Conservation (phyloP, 164 flowering plant species). For the Annona squamosa region DNA sequence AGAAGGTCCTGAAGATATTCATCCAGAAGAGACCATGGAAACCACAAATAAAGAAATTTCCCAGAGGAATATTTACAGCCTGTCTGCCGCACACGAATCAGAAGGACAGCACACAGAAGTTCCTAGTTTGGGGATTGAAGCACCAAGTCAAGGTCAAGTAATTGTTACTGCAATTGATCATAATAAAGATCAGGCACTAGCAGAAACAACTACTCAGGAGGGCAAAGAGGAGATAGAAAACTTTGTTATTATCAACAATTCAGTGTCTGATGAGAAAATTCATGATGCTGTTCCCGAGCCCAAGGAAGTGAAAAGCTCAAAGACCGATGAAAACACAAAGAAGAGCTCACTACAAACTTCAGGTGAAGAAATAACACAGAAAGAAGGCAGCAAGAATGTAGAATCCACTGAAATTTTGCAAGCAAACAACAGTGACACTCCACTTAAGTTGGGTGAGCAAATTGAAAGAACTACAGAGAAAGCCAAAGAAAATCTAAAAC, state of each 20-base stretch:
- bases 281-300: background rate
- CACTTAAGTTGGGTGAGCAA: background rate
- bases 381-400: constrained; percentile 9
- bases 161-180: background rate
- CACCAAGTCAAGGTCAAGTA: background rate
- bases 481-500: constrained; percentile 10
- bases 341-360: constrained; percentile 13
- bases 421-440: constrained; percentile 2
- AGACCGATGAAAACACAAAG: constrained; percentile 3
- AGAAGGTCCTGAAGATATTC: background rate
- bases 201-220: background rate
- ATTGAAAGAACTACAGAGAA: constrained; percentile 1
- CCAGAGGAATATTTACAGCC: background rate
- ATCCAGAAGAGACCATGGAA: background rate
- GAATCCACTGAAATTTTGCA: constrained; percentile 12
- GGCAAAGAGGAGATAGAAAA: background rate
- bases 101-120: background rate
- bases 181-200: background rate
- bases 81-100: background rate
- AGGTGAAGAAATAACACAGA: constrained; percentile 3
- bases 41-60: background rate
- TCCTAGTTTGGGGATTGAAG: constrained; percentile 3
- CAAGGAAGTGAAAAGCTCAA: constrained; percentile 1
- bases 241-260: background rate
- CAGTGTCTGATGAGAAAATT: background rate